These are phyloP conservation scores for Dendrobium nobile DNA, from an alignment of 106 monocot species.

Conservation along the genomic window DNA sequence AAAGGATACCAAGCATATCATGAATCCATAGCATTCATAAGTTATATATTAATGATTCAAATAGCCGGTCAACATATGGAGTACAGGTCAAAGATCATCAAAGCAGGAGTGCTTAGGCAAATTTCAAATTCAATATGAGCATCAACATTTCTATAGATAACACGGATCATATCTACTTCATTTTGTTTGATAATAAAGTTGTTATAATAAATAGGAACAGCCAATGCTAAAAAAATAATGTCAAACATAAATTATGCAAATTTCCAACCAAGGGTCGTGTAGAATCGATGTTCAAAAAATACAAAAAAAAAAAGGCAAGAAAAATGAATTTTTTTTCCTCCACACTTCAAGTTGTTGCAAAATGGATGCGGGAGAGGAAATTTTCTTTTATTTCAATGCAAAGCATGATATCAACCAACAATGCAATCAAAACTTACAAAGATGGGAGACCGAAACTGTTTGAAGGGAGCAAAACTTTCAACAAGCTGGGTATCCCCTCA, in stretches of 20 bases:
- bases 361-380: not conserved
- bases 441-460: conserved; percentile 76
- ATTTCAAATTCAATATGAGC: not conserved
- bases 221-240: too few relatives aligned
- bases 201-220: not conserved
- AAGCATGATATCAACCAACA: not conserved
- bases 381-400: too few relatives aligned
- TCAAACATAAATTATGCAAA: not conserved
- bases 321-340: not conserved
- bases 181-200: not conserved
- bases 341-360: not conserved
- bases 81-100: not conserved
- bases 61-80: not conserved
- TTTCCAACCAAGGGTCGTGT: not conserved
- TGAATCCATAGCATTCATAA: too few relatives aligned
- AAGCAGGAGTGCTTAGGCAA: not conserved
- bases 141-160: not conserved
- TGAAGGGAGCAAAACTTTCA: conserved; percentile 84
- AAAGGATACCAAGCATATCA: too few relatives aligned
- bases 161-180: not conserved
- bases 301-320: not conserved
- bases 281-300: not conserved
- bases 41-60: not conserved
- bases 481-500: conserved; percentile 93
- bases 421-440: conserved; percentile 46